A percentile compares a stretch with the other conserved stretches of the same genome.
phyloP scores from a whole-genome alignment of 208 protist species.

The Leptomonas pyrrhocoris region DNA sequence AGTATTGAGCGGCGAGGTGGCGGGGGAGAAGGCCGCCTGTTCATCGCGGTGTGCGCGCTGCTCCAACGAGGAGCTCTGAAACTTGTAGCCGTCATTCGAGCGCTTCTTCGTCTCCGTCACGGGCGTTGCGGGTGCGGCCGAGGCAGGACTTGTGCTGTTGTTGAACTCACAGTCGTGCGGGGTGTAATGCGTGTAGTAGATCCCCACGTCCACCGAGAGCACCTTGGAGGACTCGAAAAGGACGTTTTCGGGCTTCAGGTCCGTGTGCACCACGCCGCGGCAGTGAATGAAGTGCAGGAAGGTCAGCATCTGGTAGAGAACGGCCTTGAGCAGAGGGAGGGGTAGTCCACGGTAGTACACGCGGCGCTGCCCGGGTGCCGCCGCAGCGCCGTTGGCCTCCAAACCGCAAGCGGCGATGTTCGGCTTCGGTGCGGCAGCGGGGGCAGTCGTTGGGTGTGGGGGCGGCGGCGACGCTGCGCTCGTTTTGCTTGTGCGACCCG shows the following conservation, averaged over 20 bases:
- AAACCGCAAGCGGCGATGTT: background rate
- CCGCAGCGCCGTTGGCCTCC: background rate
- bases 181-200: slow-evolving; percentile 44
- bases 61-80: slow-evolving; percentile 42
- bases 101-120: slow-evolving; percentile 28
- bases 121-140: background rate
- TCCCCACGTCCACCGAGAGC: slow-evolving; percentile 35
- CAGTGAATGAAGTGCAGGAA: slow-evolving; percentile 72
- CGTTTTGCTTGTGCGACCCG: slow-evolving; percentile 7
- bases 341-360: slow-evolving; percentile 66
- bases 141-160: background rate
- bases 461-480: background rate
- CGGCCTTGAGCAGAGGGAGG: slow-evolving; percentile 51
- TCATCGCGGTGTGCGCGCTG: slow-evolving; percentile 36
- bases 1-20: background rate
- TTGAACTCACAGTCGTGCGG: background rate
- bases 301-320: slow-evolving; percentile 75
- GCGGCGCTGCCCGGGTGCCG: slow-evolving; percentile 15
- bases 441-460: too few relatives aligned
- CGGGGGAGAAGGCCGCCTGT: slow-evolving; percentile 18
- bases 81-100: slow-evolving; percentile 34
- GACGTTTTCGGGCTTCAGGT: slow-evolving; percentile 89
- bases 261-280: slow-evolving; percentile 77
- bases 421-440: slow-evolving; percentile 5
- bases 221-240: slow-evolving; percentile 72